Base-by-base conservation (phyloP, 257 asterid genomes). In the Eucommia ulmoides region DNA sequence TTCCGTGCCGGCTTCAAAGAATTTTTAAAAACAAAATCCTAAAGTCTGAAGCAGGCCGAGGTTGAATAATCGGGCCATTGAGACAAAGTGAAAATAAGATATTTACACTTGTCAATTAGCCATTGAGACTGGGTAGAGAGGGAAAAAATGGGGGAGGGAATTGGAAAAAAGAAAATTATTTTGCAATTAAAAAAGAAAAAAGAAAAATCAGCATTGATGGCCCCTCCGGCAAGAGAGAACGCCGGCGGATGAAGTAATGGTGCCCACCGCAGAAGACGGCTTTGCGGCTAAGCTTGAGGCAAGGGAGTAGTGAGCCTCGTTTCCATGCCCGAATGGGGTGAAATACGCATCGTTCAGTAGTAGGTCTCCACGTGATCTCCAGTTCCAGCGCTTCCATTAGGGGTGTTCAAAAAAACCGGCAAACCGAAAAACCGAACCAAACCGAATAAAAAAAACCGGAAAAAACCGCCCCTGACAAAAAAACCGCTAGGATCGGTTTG, bases 291-390 rank as follows among this genome's bases (percentile, higher is more conserved):
- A 61, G 33, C 97, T 88, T 11, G 95, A 88, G 47, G 97, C 97
- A 52, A 83, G 61, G 46, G 94, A 88, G n/a, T 88, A 88, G 77
- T 49, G 73, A 51, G 81, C 74, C 8, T 80, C 69, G 12, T 93
- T 76, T 15, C 82, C 86, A 18, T 70, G 79, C 12, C 97, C 97
- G 0, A 95, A 84, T 3, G 78, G 74, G 8, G 56, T 72, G 73
- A 88, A 88, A 59, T 67, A 81, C 35, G 97, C 97, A 23, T 95
- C 97, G 23, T 84, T 88, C 19, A 88, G 76, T 94, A 84, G 77
- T 4, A 84, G 88, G 65, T 88, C 97, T 1, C 95, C 97, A 17
- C 81, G 93, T 8, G 97, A 77, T 69, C 95, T 74, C 97, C 97
- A 88, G 65, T 84, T 84, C 95, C 97, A 88, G 59, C 66, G 72